Base-by-base conservation (phyloP, 2,329 filamentous ascomycete genomes). In the Aplosporella prunicola region DNA sequence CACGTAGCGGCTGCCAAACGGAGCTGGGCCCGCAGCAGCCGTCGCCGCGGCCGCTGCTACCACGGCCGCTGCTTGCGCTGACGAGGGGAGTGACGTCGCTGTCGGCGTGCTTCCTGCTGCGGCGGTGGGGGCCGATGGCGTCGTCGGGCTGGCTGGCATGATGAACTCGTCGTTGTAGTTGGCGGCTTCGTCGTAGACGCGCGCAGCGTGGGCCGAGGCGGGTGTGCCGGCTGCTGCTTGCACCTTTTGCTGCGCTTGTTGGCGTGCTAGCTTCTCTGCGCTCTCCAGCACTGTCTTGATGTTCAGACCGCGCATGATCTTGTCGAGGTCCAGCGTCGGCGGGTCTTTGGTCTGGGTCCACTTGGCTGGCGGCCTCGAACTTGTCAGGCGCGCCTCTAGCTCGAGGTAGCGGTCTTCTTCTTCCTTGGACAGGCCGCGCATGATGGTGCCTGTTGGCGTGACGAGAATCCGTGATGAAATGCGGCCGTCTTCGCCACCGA, bases 391-490 rank as follows among this genome's bases (percentile, higher is more conserved):
- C 30, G 68, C 64, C 56, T 89, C 84, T 5, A 89, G 68, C 34
- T 75, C 68, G 9, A 89, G 63, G 46, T 82, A 88, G 4, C 72
- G 71, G 22, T 78, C 67, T 51, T 88, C 82, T 44, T 88, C 78
- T 27, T 80, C 74, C 4, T 70, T 61, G 1, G 70, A 77, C 37
- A 91, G 61, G 41, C 82, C 80, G 45, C 80, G 77, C n/a, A 89
- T 67, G 52, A 81, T 83, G 44, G 84, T 78, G 9, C 83, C 82
- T 43, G 81, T 78, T 0, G 82, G 80, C 0, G 82, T 87, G 35
- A 88, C 74, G 47, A 88, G 70, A 45, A 82, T 76, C 17, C 80
- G 71, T 2, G 62, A 61, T 42, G 64, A 66, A 18, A 58, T 47
- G n/a, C 56, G 61, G 20, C 55, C 58, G 16, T 64, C 58, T n/a